Evolutionary conservation across 1,139 yeast genomes (phyloP).

Genomic region (Zygoascus hellenicus): DNA sequence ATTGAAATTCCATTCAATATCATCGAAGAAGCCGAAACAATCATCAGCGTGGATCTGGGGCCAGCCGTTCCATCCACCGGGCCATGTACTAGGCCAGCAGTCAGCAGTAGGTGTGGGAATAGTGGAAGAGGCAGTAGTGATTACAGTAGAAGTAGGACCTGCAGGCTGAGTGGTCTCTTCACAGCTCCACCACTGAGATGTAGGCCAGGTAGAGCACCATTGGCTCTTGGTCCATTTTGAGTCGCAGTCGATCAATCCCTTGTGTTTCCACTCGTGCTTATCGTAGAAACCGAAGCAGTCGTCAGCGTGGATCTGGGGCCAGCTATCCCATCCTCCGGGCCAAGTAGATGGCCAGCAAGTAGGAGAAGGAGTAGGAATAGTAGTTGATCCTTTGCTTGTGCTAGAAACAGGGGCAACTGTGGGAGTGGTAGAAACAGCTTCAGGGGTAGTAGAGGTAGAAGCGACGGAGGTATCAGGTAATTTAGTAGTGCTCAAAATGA

Average conservation of each 20-base stretch:
- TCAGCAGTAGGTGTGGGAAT: background rate
- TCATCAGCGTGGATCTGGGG: constrained; percentile 11
- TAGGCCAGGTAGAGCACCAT: constrained; percentile 7
- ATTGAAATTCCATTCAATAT: constrained; percentile 2
- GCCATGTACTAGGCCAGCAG: constrained; percentile 8
- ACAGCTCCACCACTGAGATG: constrained; percentile 7
- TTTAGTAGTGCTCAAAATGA: constrained; percentile 4
- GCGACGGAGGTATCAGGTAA: constrained; percentile 1
- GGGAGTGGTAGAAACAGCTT: background rate
- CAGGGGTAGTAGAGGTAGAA: background rate
- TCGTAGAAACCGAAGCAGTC: constrained; percentile 7
- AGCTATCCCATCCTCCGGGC: constrained; percentile 2
- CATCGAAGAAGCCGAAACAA: constrained; percentile 6
- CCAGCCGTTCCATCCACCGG: constrained; percentile 1
- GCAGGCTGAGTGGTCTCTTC: constrained; percentile 1
- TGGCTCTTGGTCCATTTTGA: background rate
- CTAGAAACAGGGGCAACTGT: background rate
- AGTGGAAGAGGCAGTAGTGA: constrained; percentile 2
- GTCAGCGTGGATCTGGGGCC: constrained; percentile 12
- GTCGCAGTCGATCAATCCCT: background rate
- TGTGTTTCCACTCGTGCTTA: constrained; percentile 1
- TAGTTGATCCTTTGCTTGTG: background rate
- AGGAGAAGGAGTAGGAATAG: background rate
- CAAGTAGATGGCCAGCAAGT: constrained; percentile 5
- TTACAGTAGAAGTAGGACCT: background rate